A percentile compares a stretch with the other conserved stretches of the same genome.
These are phyloP conservation scores for Leccinum olivaceopallidum DNA, from an alignment of 768 basidiomycete genomes.

Conservation along the genomic window DNA sequence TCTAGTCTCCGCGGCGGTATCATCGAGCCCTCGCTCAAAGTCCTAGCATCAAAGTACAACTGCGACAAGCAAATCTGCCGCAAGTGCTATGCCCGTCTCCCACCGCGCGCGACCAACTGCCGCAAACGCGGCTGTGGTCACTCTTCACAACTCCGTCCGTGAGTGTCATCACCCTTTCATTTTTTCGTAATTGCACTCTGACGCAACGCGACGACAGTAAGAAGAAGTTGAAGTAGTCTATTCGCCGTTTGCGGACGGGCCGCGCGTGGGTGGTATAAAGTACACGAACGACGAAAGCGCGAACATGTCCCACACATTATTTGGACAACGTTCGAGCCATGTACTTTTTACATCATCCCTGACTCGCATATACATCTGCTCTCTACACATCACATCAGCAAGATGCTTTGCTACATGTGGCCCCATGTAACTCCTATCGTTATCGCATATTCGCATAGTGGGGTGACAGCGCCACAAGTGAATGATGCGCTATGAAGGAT, in stretches of 20 bases:
- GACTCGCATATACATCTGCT: constrained; percentile 18
- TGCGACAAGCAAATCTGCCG: constrained; percentile 99
- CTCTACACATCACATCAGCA: background rate
- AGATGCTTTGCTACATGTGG: background rate
- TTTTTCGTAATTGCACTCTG: background rate
- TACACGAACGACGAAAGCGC: constrained; percentile 12
- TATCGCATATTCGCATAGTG: background rate
- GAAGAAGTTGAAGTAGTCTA: constrained; percentile 92
- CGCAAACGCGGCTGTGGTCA: constrained; percentile 92
- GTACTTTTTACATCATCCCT: constrained; percentile 21
- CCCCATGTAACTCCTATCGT: background rate
- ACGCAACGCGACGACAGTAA: constrained; percentile 48
- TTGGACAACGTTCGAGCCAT: constrained; percentile 8
- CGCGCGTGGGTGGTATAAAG: constrained; percentile 14
- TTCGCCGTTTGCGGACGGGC: constrained; percentile 5
- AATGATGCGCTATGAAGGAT: background rate
- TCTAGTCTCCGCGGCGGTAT: constrained; percentile 61
- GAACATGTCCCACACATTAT: background rate
- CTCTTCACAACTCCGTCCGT: constrained; percentile 91
- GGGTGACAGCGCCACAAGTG: background rate
- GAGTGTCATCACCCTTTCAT: constrained; percentile 35
- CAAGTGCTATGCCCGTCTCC: constrained; percentile 99
- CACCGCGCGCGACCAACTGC: constrained; percentile 99
- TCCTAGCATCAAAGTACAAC: constrained; percentile 96
- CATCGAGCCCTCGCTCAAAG: constrained; percentile 98